Evolutionary conservation across 2,329 filamentous ascomycete genomes (phyloP).

Genomic region (Bipolaris bicolor): DNA sequence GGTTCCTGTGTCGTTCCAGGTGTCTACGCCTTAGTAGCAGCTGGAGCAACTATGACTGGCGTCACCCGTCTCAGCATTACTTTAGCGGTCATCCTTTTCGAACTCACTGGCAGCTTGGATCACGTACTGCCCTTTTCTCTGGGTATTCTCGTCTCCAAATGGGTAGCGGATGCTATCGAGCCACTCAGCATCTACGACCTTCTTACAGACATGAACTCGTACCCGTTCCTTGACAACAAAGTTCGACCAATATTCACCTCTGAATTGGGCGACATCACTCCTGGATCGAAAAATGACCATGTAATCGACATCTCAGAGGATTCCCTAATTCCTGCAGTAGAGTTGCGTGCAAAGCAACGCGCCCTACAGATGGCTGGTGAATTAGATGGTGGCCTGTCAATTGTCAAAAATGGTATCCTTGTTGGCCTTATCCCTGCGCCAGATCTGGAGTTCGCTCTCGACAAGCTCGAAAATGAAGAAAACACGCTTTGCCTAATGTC

Average conservation of each 20-base stretch:
- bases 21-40: slow-evolving; percentile 94
- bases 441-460: slow-evolving; percentile 90
- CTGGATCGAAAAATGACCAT: slow-evolving; percentile 73
- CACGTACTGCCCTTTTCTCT: slow-evolving; percentile 95
- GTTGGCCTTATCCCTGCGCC: slow-evolving; percentile 93
- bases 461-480: slow-evolving; percentile 78
- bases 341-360: slow-evolving; percentile 80
- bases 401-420: slow-evolving; percentile 77
- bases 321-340: slow-evolving; percentile 75
- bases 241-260: slow-evolving; percentile 89
- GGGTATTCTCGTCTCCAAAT: slow-evolving; percentile 92
- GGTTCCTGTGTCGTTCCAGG: slow-evolving; percentile 91
- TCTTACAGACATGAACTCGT: slow-evolving; percentile 94
- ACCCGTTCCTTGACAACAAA: slow-evolving; percentile 97
- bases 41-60: slow-evolving; percentile 96
- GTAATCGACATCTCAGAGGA: slow-evolving; percentile 89
- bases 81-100: slow-evolving; percentile 91
- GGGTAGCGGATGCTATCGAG: slow-evolving; percentile 95
- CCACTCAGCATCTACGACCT: slow-evolving; percentile 95
- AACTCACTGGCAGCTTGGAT: slow-evolving; percentile 91
- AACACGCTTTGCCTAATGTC: slow-evolving; percentile 83
- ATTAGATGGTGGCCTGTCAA: slow-evolving; percentile 88
- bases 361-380: slow-evolving; percentile 84
- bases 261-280: slow-evolving; percentile 84
- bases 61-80: slow-evolving; percentile 94